Evolutionary conservation across 176 grass and related monocot species (phyloP).

Genomic region (Aegilops sharonensis): DNA sequence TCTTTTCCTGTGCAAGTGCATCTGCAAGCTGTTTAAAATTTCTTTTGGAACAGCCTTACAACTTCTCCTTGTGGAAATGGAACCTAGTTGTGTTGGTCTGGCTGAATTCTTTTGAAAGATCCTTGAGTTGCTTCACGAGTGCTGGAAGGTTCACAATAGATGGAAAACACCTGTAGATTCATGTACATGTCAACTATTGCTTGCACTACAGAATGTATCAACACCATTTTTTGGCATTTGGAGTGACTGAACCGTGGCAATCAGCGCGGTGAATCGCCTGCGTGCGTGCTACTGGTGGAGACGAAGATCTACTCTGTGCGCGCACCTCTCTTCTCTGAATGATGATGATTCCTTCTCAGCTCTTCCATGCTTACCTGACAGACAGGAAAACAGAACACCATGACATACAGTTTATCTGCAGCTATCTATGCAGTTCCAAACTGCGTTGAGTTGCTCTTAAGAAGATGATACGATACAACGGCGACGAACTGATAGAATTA

Average conservation of each 20-base stretch:
- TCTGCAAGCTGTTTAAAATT: conserved; percentile 29
- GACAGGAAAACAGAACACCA: too few species aligned
- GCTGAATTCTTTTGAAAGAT: conserved; percentile 88
- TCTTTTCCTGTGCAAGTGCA: conserved; percentile 50
- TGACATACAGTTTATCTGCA: too few species aligned
- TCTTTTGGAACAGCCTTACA: conserved; percentile 36
- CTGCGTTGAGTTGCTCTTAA: too few species aligned
- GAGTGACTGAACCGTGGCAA: conserved; percentile 92
- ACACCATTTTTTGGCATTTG: conserved; percentile 87
- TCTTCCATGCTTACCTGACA: too few species aligned
- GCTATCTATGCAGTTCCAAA: too few species aligned
- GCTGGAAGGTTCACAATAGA: conserved; percentile 76
- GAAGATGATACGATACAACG: too few species aligned
- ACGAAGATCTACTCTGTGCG: too few species aligned
- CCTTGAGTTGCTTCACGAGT: conserved; percentile 68
- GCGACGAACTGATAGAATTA: too few species aligned
- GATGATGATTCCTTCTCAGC: too few species aligned
- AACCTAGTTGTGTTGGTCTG: conserved; percentile 81
- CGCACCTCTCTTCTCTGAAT: too few species aligned
- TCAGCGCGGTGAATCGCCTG: conserved; percentile 29
- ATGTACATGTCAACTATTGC: conserved; percentile 15
- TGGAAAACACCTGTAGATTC: conserved; percentile 66
- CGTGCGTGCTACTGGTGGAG: too few species aligned
- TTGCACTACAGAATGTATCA: conserved; percentile 32
- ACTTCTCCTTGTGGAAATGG: conserved; percentile 98